A percentile compares a stretch with the other conserved stretches of the same genome.
These are phyloP conservation scores for Talaromyces funiculosus DNA, from an alignment of 2,329 filamentous ascomycete species.

Conservation along the genomic window DNA sequence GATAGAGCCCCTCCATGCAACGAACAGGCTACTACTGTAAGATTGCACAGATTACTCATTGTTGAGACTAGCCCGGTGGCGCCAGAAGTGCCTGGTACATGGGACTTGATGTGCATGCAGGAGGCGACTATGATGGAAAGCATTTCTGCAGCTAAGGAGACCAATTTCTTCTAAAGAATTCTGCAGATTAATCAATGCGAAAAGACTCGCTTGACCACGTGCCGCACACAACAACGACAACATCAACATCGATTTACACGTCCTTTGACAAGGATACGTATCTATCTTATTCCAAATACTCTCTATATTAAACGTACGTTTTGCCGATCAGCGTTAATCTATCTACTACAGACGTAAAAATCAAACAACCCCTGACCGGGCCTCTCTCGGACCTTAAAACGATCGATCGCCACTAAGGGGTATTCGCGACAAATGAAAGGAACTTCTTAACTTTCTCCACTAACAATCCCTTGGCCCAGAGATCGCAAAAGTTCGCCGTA, in stretches of 20 bases:
- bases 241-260: not conserved
- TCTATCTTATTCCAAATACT: not conserved
- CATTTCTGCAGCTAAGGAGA: not conserved
- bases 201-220: not conserved
- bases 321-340: no score
- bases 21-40: no score
- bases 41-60: not conserved
- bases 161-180: not conserved
- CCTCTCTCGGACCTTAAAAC: not conserved
- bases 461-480: not conserved
- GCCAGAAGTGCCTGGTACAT: not conserved
- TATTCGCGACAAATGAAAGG: not conserved
- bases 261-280: not conserved
- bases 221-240: not conserved
- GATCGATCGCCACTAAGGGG: not conserved
- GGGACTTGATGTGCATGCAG: not conserved
- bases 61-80: not conserved
- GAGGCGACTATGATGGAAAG: not conserved
- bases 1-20: conserved; percentile 1
- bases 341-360: not conserved
- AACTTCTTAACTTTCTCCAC: not conserved
- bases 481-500: not conserved
- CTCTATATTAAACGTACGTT: not conserved
- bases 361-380: not conserved
- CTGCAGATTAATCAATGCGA: not conserved